Evolutionary conservation across 768 basidiomycete species (phyloP), one percentile per base, ranked within the genome.

Genomic region (Pleurotus eryngii): DNA sequence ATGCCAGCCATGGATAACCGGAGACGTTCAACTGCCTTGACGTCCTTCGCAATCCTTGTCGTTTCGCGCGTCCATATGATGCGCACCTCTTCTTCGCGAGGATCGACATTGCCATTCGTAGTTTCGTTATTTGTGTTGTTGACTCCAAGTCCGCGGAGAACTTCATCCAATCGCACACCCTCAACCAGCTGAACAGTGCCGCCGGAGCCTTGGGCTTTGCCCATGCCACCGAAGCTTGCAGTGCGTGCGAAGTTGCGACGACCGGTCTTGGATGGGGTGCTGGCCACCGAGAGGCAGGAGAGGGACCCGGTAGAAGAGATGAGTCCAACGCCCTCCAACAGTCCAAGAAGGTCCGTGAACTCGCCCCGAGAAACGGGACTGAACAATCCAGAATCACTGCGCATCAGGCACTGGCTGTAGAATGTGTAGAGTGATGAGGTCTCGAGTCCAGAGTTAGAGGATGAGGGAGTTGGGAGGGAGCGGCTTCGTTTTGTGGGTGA

Each of bases 301-400:
- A 26, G 4, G 55, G 68, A 73, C 9, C 72, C 75, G 9, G 75
- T 71, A 3, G 79, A 61, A 49, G 77, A 74, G 7, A 88, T 70
- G 5, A 90, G 74, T 2, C 91, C 92, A 5, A 81, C 78, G 3
- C 87, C 89, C 70, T 94, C 91, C 38, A 94, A 72, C 48, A 92
- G 73, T 22, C 82, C 80, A 0, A 89, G 64, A 3, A 93, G 75
- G 61, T 94, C 91, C 0, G 77, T 74, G 61, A 94, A 92, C 63
- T 92, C 90, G 66, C 82, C 89, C 7, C 88, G 78, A 8, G 86
- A 89, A 1, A 87, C 89, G 3, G 87, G 76, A 2, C 79, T 72
- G 59, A 90, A 86, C 4, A 82, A 67, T 14, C 78, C 80, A 14
- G 71, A 74, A 18, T 82, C 82, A 9, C 78, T 74, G 35, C 87